These are phyloP conservation scores for Isatis tinctoria DNA, from an alignment of 345 rosid species.

Conservation along the genomic window DNA sequence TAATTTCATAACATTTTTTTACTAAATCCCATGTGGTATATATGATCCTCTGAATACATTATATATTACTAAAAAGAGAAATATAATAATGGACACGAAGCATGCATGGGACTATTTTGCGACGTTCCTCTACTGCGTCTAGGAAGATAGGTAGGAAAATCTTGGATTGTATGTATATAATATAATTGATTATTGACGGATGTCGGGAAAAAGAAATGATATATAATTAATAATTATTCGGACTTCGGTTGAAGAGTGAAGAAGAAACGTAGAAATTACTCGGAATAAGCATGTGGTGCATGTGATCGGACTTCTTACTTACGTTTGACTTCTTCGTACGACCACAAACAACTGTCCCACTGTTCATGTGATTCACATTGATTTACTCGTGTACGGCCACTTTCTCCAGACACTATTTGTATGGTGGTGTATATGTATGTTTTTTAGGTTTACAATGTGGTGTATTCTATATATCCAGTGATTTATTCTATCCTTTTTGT, in stretches of 20 bases:
- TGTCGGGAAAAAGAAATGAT: neutral
- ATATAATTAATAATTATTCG: neutral
- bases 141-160: neutral
- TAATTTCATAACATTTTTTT: neutral
- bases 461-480: too few relatives aligned
- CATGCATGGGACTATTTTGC: neutral
- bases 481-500: too few relatives aligned
- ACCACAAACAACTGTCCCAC: neutral
- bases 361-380: slow-evolving; percentile 30
- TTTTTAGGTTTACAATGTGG: too few relatives aligned
- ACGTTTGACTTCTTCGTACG: slow-evolving; percentile 21
- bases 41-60: neutral
- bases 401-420: neutral
- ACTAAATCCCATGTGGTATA: neutral
- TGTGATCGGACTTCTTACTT: slow-evolving; percentile 12
- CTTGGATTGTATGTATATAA: neutral
- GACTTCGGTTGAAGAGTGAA: neutral
- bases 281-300: neutral
- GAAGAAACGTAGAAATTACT: slow-evolving; percentile 31
- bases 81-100: slow-evolving; percentile 3
- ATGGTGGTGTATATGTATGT: neutral
- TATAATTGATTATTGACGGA: neutral
- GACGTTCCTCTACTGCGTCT: neutral
- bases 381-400: slow-evolving; percentile 15
- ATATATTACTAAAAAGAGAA: neutral